Conservation (phyloP, 2,329 filamentous ascomycete genomes). For the Neopestalotiopsis sp. region DNA sequence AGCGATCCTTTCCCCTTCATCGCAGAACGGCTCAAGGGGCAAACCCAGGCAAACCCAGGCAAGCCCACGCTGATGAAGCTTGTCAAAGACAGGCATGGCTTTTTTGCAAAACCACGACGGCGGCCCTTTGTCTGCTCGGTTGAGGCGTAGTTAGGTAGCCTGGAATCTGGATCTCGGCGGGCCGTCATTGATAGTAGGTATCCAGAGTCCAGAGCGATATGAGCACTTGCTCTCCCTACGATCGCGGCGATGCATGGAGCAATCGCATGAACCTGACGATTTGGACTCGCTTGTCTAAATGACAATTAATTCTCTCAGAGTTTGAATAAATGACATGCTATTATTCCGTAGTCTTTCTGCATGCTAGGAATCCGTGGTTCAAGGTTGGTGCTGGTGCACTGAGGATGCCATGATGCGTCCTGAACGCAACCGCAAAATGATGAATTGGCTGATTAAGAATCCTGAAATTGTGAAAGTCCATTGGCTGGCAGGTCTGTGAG, state of each 20-base stretch:
- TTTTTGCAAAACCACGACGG: background rate
- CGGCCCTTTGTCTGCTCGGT: slow-evolving; percentile 7
- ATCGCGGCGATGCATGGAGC: background rate
- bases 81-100: slow-evolving; percentile 5
- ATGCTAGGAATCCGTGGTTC: background rate
- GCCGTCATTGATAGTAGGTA: background rate
- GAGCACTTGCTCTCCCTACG: background rate
- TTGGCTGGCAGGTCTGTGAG: background rate
- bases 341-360: background rate
- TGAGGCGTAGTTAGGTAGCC: slow-evolving; percentile 1
- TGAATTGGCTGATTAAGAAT: background rate
- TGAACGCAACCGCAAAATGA: background rate
- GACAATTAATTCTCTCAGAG: background rate
- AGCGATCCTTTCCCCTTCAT: slow-evolving; percentile 14
- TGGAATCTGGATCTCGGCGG: background rate
- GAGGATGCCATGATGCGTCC: background rate
- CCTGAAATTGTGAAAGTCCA: background rate
- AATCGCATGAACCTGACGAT: background rate
- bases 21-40: slow-evolving; percentile 7
- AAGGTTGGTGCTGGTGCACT: background rate
- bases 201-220: background rate
- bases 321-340: background rate
- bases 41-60: background rate
- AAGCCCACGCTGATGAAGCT: slow-evolving; percentile 4
- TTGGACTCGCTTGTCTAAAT: slow-evolving; percentile 2